These are phyloP conservation scores for Zarea fungicola DNA, from an alignment of 2,329 filamentous ascomycete species.

Conservation along the genomic window DNA sequence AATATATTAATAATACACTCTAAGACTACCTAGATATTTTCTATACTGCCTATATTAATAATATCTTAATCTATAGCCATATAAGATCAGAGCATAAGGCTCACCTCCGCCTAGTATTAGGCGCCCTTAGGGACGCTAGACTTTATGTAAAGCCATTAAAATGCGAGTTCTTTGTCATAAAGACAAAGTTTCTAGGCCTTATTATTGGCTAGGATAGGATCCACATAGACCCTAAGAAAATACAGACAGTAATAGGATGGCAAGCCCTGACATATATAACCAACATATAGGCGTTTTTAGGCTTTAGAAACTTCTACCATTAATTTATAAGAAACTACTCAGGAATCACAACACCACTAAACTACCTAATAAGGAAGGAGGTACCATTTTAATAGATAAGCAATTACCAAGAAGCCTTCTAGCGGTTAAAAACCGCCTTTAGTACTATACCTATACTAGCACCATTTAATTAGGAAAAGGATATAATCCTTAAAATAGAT, in stretches of 20 bases:
- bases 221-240: constrained; percentile 2
- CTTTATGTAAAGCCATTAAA: constrained; percentile 4
- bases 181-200: constrained; percentile 7
- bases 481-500: constrained; percentile 8
- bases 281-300: constrained; percentile 13
- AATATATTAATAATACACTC: constrained; percentile 1
- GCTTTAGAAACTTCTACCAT: constrained; percentile 15
- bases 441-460: neutral
- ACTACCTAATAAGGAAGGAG: constrained; percentile 5
- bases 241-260: constrained; percentile 2
- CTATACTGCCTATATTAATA: neutral
- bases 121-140: neutral
- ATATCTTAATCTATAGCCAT: neutral
- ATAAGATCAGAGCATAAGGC: neutral
- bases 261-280: neutral
- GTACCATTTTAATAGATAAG: neutral
- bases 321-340: constrained; percentile 15
- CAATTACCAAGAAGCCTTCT: neutral
- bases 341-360: constrained; percentile 1
- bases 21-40: neutral
- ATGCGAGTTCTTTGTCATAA: neutral
- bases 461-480: neutral
- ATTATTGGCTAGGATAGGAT: constrained; percentile 5
- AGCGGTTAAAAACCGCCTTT: neutral
- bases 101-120: neutral